Evolutionary conservation across 257 asterid species (phyloP).

Genomic region (Lithospermum erythrorhizon): DNA sequence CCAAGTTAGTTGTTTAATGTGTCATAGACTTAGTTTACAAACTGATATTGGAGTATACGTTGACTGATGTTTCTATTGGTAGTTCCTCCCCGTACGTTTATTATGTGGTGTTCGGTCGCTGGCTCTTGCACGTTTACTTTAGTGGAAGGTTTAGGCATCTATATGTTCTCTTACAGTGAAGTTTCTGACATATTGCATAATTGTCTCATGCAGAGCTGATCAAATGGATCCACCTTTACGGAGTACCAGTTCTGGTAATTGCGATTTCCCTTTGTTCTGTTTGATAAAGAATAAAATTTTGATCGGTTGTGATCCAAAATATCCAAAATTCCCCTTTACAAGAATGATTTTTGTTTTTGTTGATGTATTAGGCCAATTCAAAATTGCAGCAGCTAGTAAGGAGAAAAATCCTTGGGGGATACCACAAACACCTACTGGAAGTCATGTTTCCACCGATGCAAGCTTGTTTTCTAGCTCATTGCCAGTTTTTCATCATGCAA

Average conservation of each 20-base stretch:
- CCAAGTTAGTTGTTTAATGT: no score
- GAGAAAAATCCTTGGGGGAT: slow-evolving; percentile 46
- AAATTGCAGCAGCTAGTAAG: slow-evolving; percentile 21
- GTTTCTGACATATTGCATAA: neutral
- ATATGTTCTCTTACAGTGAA: neutral
- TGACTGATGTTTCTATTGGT: no score
- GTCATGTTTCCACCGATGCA: slow-evolving; percentile 50
- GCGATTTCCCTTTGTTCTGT: neutral
- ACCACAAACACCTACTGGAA: slow-evolving; percentile 34
- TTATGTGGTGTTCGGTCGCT: no score
- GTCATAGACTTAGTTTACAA: no score
- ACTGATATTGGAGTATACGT: no score
- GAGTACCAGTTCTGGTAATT: neutral
- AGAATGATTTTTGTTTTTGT: slow-evolving; percentile 2
- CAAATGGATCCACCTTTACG: neutral
- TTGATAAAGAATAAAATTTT: neutral
- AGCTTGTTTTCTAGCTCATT: slow-evolving; percentile 82
- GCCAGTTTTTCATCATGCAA: slow-evolving; percentile 53
- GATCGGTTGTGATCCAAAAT: slow-evolving; percentile 3
- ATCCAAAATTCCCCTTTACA: neutral
- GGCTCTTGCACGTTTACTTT: no score
- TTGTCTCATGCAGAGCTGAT: neutral
- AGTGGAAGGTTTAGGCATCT: no score
- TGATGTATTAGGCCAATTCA: slow-evolving; percentile 22
- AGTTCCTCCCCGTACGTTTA: no score